These are phyloP conservation scores for Oryza nivara DNA, from an alignment of 176 grass and related monocot species.

Conservation along the genomic window DNA sequence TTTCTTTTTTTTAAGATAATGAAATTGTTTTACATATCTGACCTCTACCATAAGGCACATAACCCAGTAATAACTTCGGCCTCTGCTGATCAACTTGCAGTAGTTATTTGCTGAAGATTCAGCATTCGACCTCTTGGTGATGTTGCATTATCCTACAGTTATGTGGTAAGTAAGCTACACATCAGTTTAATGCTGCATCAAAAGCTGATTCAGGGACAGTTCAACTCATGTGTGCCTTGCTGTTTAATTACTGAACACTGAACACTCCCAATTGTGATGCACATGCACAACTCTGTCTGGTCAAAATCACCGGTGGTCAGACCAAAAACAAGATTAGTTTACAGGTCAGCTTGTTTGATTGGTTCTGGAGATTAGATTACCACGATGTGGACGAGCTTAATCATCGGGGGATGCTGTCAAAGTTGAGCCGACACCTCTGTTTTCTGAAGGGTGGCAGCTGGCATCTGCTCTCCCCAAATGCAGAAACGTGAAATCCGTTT, in stretches of 20 bases:
- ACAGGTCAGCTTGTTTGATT: conserved; percentile 5
- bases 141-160: not conserved
- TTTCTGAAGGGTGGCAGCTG: not conserved
- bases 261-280: not conserved
- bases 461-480: conserved; percentile 17
- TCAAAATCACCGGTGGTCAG: conserved; percentile 31
- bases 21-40: too few relatives aligned
- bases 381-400: conserved; percentile 1
- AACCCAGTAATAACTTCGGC: not conserved
- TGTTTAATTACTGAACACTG: conserved; percentile 6
- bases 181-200: not conserved
- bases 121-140: not conserved
- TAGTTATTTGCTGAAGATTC: not conserved
- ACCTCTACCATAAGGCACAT: too few relatives aligned
- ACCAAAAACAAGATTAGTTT: conserved; percentile 4
- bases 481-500: conserved; percentile 41
- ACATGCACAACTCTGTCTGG: conserved; percentile 21
- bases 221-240: not conserved
- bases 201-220: not conserved
- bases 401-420: conserved; percentile 18
- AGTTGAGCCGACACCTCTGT: not conserved
- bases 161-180: not conserved
- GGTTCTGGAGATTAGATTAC: not conserved
- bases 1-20: too few relatives aligned
- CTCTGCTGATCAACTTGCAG: not conserved